Percentiles rank a stretch among this genome's conserved stretches.
These are phyloP conservation scores for Chrysochromulina parva DNA, from an alignment of 78 protist species.

Conservation along the genomic window DNA sequence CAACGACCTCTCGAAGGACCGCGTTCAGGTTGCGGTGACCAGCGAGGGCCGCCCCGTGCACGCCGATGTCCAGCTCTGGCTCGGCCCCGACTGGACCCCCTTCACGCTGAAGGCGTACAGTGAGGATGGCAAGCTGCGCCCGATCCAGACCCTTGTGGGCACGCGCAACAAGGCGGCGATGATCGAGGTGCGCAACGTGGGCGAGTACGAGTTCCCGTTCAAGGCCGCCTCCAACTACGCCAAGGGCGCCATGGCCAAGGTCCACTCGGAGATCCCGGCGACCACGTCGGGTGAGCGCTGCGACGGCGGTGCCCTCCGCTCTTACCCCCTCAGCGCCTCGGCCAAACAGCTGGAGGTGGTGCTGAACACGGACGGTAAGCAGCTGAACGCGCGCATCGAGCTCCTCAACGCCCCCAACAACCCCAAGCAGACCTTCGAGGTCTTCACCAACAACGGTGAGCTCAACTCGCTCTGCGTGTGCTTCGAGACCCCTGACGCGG, in stretches of 20 bases:
- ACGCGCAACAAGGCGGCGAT: background rate
- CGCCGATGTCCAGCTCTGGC: background rate
- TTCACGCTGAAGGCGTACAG: background rate
- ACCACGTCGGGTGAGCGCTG: background rate
- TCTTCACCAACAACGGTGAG: background rate
- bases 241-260: background rate
- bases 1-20: background rate
- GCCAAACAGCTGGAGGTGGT: background rate
- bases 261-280: background rate
- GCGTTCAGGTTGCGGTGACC: background rate
- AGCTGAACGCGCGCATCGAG: background rate
- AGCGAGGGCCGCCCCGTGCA: background rate
- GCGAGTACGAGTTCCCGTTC: background rate
- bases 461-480: background rate
- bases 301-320: background rate
- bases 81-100: slow-evolving; percentile 6
- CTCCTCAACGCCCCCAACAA: background rate
- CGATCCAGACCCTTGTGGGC: background rate
- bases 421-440: background rate
- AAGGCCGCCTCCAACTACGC: background rate
- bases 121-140: background rate
- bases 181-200: background rate
- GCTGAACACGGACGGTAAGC: background rate
- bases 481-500: background rate
- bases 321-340: background rate